Evolutionary conservation across 495 filamentous ascomycete species (phyloP), one percentile per base, ranked within the genome.

Genomic region (Aspergillus bertholletiae): DNA sequence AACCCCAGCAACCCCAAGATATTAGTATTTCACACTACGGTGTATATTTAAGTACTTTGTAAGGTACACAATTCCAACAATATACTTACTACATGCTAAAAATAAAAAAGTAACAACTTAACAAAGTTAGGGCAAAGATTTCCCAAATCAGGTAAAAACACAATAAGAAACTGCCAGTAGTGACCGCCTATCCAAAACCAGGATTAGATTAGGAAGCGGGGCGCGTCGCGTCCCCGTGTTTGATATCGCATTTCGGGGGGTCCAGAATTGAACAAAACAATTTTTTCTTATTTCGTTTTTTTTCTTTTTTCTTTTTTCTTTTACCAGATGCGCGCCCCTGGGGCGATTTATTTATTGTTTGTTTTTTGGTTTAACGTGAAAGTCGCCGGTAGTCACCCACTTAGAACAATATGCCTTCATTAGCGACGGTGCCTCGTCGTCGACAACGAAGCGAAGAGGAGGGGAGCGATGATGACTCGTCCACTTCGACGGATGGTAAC

Each of bases 371-470:
- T n/a, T n/a, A 4, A 34, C 35, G 32, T 28, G 44, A 52, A n/a
- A 55, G 50, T 49, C 51, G 40, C 51, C 44, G 37, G 15, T 26
- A 53, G 28, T 53, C 46, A 18, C 53, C 44, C 47, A 62, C 40
- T n/a, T n/a, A n/a, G n/a, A n/a, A n/a, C n/a, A n/a, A n/a, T 13
- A 75, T 75, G 73, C 57, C 65, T 50, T 63, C 69, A 24, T 43
- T 41, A 12, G 56, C 48, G 47, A 56, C 59, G 27, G 52, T 67
- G 6, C 63, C 68, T 2, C 66, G 58, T 22, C 73, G 73, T 39
- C 71, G 73, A 46, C 56, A 46, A 22, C 70, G 61, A 27, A 49
- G 41, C 5, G 65, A 69, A 15, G 61, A 60, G 20, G 60, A 64
- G 24, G 58, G 68, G 15, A 51, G 52, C n/a, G 61, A 71, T 45